A percentile compares a stretch with the other conserved stretches of the same genome.
These are phyloP conservation scores for Xylaria sp. DNA, from an alignment of 2,329 filamentous ascomycete genomes.

Conservation along the genomic window DNA sequence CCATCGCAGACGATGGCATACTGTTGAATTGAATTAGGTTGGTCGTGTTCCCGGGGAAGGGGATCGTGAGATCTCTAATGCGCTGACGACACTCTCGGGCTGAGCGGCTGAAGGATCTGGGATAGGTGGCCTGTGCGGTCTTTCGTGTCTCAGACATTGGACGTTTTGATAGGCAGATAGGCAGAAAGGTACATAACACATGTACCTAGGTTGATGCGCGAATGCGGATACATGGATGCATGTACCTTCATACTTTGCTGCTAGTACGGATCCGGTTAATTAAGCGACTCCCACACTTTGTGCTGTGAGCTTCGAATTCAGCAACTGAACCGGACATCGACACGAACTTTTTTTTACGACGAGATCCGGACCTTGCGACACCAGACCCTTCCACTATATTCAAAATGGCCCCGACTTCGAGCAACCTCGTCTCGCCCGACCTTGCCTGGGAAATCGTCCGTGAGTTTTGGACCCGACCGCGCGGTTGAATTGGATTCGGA, in stretches of 20 bases:
- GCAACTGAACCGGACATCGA: conserved; percentile 12
- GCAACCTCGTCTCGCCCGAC: conserved; percentile 82
- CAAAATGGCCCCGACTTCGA: conserved; percentile 58
- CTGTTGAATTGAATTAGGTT: conserved; percentile 6
- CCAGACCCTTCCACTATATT: conserved; percentile 37
- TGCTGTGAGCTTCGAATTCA: conserved; percentile 30
- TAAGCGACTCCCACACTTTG: conserved; percentile 39
- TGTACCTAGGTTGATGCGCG: too few species aligned
- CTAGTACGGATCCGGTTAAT: conserved; percentile 34
- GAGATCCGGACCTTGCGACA: conserved; percentile 11
- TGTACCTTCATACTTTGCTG: background rate
- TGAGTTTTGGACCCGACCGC: conserved; percentile 57
- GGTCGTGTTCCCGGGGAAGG: background rate
- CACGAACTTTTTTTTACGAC: conserved; percentile 12
- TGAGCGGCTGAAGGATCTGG: background rate
- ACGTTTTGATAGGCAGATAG: background rate
- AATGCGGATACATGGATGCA: background rate
- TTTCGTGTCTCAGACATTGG: background rate
- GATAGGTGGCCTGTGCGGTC: background rate
- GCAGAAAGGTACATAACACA: too few species aligned
- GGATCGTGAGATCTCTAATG: background rate
- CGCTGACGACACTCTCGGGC: conserved; percentile 2
- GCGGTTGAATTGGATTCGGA: background rate
- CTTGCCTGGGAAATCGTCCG: conserved; percentile 94
- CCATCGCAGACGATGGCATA: conserved; percentile 21